A percentile compares a stretch with the other conserved stretches of the same genome.
phyloP scores from a whole-genome alignment of 129 eudicot genomes.

The Glebionis coronaria region DNA sequence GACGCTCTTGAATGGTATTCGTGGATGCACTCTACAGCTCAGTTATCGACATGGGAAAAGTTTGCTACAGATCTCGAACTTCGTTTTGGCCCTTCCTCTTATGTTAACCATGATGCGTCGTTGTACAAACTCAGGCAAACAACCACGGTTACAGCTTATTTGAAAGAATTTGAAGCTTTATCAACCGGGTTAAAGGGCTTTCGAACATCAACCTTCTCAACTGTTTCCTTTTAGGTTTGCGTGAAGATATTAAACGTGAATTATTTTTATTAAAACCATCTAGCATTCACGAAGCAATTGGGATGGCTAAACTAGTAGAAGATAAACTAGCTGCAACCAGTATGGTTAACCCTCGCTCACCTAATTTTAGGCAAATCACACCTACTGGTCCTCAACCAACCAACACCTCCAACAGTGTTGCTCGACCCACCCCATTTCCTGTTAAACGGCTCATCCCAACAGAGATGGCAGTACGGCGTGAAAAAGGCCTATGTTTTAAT shows the following conservation, averaged over 20 bases:
- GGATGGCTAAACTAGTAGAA: neutral
- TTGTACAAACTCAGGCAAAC: neutral
- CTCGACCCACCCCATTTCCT: too few relatives aligned
- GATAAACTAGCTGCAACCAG: neutral
- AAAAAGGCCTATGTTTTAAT: too few relatives aligned
- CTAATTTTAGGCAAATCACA: neutral
- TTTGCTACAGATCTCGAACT: neutral
- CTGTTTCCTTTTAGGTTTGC: neutral
- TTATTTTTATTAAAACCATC: neutral
- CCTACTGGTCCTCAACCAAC: neutral
- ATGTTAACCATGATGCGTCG: neutral
- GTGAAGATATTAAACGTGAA: neutral
- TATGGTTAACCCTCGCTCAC: neutral
- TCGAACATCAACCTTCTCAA: neutral
- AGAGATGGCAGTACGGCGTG: too few relatives aligned
- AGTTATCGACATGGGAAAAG: neutral
- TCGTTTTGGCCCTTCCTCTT: neutral
- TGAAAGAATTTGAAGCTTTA: neutral
- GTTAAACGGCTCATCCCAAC: too few relatives aligned
- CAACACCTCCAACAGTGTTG: too few relatives aligned
- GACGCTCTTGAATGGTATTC: neutral
- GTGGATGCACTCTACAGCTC: neutral
- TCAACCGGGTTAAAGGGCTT: neutral
- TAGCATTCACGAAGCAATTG: neutral
- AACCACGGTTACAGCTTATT: neutral